Evolutionary conservation across 148 eudicot species (phyloP), one percentile per base, ranked within the genome.

Genomic region (Rhododendron ferrugineum): DNA sequence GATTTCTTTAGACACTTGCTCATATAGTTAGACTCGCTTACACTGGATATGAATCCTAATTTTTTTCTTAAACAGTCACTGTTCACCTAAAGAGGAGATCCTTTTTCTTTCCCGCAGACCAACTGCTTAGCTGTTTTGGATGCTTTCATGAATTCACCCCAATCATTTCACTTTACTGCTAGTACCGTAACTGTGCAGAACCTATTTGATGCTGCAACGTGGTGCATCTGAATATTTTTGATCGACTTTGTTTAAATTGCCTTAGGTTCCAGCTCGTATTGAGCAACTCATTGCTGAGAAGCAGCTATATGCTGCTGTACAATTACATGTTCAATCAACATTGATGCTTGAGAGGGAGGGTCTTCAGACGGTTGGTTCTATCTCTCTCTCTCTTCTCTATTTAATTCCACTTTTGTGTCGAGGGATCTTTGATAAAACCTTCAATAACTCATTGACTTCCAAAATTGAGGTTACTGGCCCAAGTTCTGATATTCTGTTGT

Each of bases 301-400:
- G 88, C 99, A 97, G 88, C 93, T 89, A 83, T 97, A 97, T 91
- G 99, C 99, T 42, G 99, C 99, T 85, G 97, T 93, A 72, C 99
- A 97, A 74, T 66, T 97, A 80, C 98, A 95, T 93, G 95, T 90
- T 84, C 99, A 97, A 82, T 95, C 99, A 68, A 85, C 92, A 81
- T 85, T 93, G 90, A 97, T 97, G 99, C 98, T 97, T 70, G 99
- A 97, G 91, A 94, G 99, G 90, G 99, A 97, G 91, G 99, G 99
- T 85, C 99, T 97, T 89, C 99, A 97, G 80, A 95, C 93, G 94
- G 99, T 97, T 86, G 64, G 95, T 92, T 79, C 75, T 18, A 28
- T 36, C 37, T 3, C 28, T 87, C 37, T 83, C 46, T 28, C 40
- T 87, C n/a, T n/a, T n/a, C n/a, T n/a, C n/a, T n/a, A n/a, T n/a